Evolutionary conservation across 1,284 basidiomycete genomes (phyloP), one percentile per base, ranked within the genome.

Genomic region (Leccinum cinnamomeum): DNA sequence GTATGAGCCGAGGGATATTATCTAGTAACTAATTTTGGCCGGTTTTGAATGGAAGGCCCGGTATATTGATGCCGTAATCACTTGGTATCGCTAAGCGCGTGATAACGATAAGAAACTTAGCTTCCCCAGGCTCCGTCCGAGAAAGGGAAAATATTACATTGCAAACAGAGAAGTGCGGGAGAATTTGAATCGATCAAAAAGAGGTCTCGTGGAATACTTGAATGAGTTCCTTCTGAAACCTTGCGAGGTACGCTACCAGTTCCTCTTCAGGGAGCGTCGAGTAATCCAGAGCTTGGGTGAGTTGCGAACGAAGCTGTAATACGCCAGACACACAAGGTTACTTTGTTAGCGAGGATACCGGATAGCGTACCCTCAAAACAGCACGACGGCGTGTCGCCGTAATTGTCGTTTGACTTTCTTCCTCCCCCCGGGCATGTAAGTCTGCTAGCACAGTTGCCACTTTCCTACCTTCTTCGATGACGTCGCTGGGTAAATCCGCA

Each of bases 401-500:
- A 68, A 84, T 83, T 64, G 76, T 85, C 53, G 84, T 85, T 60
- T 83, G 79, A 67, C 89, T 90, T 53, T 84, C 79, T 68, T 82
- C 82, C 66, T 86, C 78, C 64, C 84, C 79, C 61, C 79, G 80
- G 2, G 82, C 79, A 60, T 93, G 87, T 14, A 90, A 73, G 18
- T 82, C 82, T 3, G 81, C 78, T 7, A 97, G 81, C 18, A 78
- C 79, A 11, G 78, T 77, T 1, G 93, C 84, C 0, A 94, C 84
- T 60, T 84, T 78, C 62, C 77, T 81, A 6, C 84, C 89, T 71
- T 89, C 87, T 2, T 69, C 65, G 54, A 94, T 72, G 7, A 94
- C 85, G 53, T 89, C 82, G 0, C 74, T 67, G 0, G 95, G 94
- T 0, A 97, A 79, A 70, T 94, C 90, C 0, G 92, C 94, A 1